These are phyloP conservation scores for Claviceps arundinis DNA, from an alignment of 2,329 filamentous ascomycete species.

Conservation along the genomic window DNA sequence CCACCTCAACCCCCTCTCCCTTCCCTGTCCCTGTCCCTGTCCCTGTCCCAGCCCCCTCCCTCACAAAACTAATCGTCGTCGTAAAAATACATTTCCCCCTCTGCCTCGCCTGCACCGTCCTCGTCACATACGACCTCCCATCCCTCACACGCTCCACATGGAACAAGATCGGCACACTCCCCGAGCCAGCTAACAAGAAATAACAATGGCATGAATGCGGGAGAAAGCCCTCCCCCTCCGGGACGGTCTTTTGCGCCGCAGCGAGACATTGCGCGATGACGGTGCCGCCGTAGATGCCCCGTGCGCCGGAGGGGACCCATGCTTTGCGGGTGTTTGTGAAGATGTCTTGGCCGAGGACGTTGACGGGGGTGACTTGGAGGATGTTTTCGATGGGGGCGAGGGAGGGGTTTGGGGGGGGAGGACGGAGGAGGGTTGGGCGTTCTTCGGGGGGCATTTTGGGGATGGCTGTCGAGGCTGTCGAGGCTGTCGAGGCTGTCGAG, in stretches of 20 bases:
- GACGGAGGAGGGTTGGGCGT: conserved; percentile 40
- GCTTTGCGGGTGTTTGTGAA: conserved; percentile 88
- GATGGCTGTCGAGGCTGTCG: too few species aligned
- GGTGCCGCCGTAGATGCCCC: conserved; percentile 85
- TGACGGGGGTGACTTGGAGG: conserved; percentile 70
- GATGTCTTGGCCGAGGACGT: conserved; percentile 70
- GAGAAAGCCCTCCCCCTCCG: conserved; percentile 56
- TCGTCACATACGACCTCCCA: conserved; percentile 76
- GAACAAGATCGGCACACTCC: conserved; percentile 77
- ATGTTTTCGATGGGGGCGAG: conserved; percentile 81
- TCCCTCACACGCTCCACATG: conserved; percentile 90
- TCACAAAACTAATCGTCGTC: conserved; percentile 80
- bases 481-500: neutral
- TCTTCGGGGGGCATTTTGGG: conserved; percentile 11
- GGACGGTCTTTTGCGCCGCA: conserved; percentile 80
- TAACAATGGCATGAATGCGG: conserved; percentile 99
- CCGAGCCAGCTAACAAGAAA: conserved; percentile 84
- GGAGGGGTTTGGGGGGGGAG: conserved; percentile 56
- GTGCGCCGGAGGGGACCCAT: conserved; percentile 84
- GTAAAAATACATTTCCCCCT: conserved; percentile 85
- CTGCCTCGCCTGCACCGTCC: conserved; percentile 92
- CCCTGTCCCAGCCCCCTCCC: conserved; percentile 24
- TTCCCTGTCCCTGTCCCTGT: too few species aligned
- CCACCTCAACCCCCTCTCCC: too few species aligned
- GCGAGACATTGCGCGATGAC: conserved; percentile 87